Base-by-base conservation (phyloP, 805 yeast species). In the Monosporozyma aerobia region DNA sequence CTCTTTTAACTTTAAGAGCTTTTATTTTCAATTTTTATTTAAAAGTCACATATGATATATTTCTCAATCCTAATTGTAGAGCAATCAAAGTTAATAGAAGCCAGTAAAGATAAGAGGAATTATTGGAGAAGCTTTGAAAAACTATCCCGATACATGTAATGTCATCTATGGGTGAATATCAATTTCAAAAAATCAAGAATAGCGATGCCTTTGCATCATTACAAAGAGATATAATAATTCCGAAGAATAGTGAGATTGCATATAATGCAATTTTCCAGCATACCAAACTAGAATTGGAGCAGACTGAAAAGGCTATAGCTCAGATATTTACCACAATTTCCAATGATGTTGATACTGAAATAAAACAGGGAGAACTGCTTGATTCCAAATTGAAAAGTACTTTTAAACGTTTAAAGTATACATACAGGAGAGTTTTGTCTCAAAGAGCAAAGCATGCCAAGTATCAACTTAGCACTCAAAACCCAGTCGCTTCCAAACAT, bases 321-420 rank as follows among this genome's bases (percentile, higher is more conserved):
- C 33, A 51, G 6, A 53, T 65, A n/a, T 59, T 60, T 51, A 51
- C 48, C 13, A 53, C 53, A 8, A 53, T 67, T 8, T 60, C 61
- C 29, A 63, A 59, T 29, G 72, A 68, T 48, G 59, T 72, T 5
- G 59, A 61, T 13, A 57, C 62, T 16, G 73, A 69, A 50, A 55
- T 61, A 30, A 58, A 57, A 27, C 68, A 64, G 35, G 69, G 69
- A 53, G 57, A 56, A 23, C 47, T 51, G 30, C 56, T 65, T 7
- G 64, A 65, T 35, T 22, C 37, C 8, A 61, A 62, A 43, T 46
- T 66, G 29, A 61, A 57, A 23, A 52, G 51, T 9, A 61, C 69
- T 5, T 44, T 56, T 5, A 57, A 53, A 51, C 64, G 53, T 46
- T 49, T 67, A 10, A 55, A 61, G 14, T 60, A 54, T n/a, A 51